These are phyloP conservation scores for Blastomyces gilchristii DNA, from an alignment of 2,329 filamentous ascomycete genomes.

Conservation along the genomic window DNA sequence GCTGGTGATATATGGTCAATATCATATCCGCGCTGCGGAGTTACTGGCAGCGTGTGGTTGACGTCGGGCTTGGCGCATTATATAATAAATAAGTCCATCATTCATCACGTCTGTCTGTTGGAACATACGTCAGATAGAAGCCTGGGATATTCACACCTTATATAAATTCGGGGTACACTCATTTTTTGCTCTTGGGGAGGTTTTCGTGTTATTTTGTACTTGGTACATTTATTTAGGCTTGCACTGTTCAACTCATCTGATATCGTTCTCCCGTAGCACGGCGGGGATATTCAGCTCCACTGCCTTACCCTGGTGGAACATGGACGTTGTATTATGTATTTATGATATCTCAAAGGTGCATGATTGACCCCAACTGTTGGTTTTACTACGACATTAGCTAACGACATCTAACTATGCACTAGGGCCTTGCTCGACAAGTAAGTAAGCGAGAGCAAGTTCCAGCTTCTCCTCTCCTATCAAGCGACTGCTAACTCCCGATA, in stretches of 20 bases:
- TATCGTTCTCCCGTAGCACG: not conserved
- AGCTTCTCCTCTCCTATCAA: not conserved
- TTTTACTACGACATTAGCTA: constrained; percentile 1
- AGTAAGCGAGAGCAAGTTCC: constrained; percentile 8
- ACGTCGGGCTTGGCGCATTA: not conserved
- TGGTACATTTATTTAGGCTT: not conserved
- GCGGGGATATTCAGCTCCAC: not conserved
- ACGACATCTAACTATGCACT: constrained; percentile 2
- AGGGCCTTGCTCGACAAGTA: constrained; percentile 48
- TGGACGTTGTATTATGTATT: constrained; percentile 68
- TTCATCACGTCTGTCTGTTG: not conserved
- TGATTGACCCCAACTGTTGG: constrained; percentile 3
- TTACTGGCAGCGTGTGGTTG: not conserved
- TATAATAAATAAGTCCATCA: too few species aligned
- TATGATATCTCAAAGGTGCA: constrained; percentile 60
- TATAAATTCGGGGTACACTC: not conserved
- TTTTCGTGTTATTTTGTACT: not conserved
- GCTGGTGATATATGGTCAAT: not conserved
- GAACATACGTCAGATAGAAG: not conserved
- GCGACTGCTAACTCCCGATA: constrained; percentile 19
- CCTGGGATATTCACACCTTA: not conserved
- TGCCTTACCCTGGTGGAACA: constrained; percentile 24
- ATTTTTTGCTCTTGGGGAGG: not conserved
- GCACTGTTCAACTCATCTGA: not conserved
- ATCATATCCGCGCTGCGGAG: not conserved